These are phyloP conservation scores for Brassica cretica DNA, from an alignment of 345 rosid species.

Conservation along the genomic window DNA sequence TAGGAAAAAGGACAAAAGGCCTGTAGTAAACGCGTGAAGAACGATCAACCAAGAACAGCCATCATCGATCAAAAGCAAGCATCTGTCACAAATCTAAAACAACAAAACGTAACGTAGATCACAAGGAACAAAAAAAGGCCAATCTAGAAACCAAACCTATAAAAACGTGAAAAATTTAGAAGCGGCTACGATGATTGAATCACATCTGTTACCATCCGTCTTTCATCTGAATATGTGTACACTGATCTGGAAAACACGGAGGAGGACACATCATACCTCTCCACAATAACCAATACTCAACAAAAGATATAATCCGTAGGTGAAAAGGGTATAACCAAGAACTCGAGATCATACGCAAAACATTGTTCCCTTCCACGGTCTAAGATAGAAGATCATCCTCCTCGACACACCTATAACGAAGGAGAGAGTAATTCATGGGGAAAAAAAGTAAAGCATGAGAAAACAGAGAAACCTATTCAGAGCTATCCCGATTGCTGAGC, in stretches of 20 bases:
- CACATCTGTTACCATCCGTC: background rate
- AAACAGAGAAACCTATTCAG: background rate
- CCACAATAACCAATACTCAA: background rate
- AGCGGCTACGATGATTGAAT: no score
- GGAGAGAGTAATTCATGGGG: background rate
- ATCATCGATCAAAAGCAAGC: background rate
- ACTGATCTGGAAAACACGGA: constrained; percentile 16
- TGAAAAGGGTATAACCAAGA: background rate
- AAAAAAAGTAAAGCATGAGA: background rate
- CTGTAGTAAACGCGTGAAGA: background rate
- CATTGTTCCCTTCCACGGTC: background rate
- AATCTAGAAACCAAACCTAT: no score
- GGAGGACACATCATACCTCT: background rate
- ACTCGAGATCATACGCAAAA: background rate
- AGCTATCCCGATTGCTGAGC: constrained; percentile 2
- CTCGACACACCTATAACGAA: background rate
- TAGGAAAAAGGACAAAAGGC: no score
- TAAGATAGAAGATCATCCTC: background rate
- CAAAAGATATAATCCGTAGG: background rate
- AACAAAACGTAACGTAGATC: no score
- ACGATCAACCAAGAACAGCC: no score
- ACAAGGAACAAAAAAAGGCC: no score
- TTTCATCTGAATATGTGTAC: background rate
- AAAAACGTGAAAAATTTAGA: no score
- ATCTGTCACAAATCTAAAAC: no score